Evolutionary conservation across 116 monocot species (phyloP).

Genomic region (Phalaenopsis hybrid): DNA sequence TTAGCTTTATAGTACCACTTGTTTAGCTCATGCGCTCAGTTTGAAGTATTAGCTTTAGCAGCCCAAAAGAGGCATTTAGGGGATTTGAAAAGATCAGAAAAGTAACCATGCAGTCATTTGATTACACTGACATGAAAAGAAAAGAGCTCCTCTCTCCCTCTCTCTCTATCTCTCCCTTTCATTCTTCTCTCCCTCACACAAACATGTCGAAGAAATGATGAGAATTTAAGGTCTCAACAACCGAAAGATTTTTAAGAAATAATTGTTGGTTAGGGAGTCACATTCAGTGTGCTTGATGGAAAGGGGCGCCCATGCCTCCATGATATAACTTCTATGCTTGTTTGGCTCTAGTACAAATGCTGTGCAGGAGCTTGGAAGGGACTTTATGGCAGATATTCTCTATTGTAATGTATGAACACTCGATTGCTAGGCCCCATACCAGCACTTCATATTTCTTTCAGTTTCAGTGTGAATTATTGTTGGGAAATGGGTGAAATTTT

Average conservation of each 20-base stretch:
- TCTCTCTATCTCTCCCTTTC: neutral
- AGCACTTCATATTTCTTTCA: neutral
- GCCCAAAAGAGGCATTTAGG: neutral
- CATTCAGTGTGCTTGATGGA: neutral
- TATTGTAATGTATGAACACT: neutral
- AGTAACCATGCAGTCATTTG: neutral
- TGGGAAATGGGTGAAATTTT: neutral
- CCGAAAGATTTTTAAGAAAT: neutral
- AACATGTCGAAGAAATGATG: neutral
- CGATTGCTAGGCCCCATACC: neutral
- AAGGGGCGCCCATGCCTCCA: neutral
- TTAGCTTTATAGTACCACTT: constrained; percentile 3
- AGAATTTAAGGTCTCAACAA: neutral
- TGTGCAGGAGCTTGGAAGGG: neutral
- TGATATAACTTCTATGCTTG: neutral
- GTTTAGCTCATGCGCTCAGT: constrained; percentile 1
- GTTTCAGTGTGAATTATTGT: neutral
- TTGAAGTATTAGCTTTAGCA: neutral
- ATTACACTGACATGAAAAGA: neutral
- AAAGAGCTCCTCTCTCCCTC: neutral
- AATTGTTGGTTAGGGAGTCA: constrained; percentile 7
- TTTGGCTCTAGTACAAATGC: constrained; percentile 2
- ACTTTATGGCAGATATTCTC: neutral
- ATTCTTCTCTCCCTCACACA: neutral
- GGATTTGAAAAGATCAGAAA: constrained; percentile 3